Percentiles rank a stretch among this genome's conserved stretches.
phyloP scores from a whole-genome alignment of 2,329 filamentous ascomycete species.

The Diaporthe ilicicola region DNA sequence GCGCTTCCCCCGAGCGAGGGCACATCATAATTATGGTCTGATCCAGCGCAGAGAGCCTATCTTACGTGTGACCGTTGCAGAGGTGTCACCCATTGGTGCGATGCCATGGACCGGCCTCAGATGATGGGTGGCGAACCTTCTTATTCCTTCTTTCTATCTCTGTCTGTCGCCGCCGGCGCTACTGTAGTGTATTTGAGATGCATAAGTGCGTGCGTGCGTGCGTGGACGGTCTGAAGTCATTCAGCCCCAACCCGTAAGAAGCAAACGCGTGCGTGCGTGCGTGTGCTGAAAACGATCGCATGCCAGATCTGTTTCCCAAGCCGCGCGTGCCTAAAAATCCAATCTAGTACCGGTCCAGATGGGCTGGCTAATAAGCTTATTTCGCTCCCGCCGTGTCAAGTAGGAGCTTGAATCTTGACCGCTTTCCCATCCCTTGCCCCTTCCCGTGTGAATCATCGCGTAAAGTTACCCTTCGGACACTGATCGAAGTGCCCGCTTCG shows the following conservation, averaged over 20 bases:
- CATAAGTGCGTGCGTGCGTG: background rate
- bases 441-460: constrained; percentile 9
- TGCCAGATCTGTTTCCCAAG: constrained; percentile 11
- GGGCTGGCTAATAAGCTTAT: constrained; percentile 28
- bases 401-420: constrained; percentile 10
- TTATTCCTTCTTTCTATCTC: background rate
- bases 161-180: background rate
- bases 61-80: background rate
- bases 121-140: background rate
- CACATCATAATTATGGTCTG: background rate
- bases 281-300: constrained; percentile 10
- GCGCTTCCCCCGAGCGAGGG: background rate
- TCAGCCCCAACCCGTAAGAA: background rate
- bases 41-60: background rate
- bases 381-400: constrained; percentile 19
- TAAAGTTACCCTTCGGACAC: background rate
- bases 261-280: no score
- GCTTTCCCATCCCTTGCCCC: no score
- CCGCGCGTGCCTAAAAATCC: background rate
- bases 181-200: no score
- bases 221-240: background rate
- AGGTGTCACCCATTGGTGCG: background rate
- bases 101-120: constrained; percentile 1
- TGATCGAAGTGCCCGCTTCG: background rate
- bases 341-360: background rate